Base-by-base conservation (phyloP, 2,329 filamentous ascomycete species). In the Trichophyton verrucosum region DNA sequence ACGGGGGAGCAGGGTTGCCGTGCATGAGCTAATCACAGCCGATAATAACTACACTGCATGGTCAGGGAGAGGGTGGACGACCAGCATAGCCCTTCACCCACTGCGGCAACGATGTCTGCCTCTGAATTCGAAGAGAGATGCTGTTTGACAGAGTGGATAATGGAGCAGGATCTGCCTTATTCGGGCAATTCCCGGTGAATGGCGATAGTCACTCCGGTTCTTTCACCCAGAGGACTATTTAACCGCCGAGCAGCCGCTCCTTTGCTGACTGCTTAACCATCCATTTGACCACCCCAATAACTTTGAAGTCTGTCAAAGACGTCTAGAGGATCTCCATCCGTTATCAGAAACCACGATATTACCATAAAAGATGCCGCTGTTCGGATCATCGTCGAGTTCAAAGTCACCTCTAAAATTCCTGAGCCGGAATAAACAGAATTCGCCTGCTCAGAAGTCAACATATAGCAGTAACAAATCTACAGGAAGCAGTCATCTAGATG, bases 401-500 rank as follows among this genome's bases (percentile, higher is more conserved):
- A 57, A 24, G 11, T 30, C 55, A 24, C 49, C 56, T 17, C 61
- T 57, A 49, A 40, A 58, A 8, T 61, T 58, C 22, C 20, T 60
- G 2, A 11, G 15, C 30, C 58, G 58, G 15, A 44, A 51, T 22
- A 49, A 40, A 42, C 22, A 46, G 30, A 11, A 7, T 9, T n/a
- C n/a, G 2, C 33, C 42, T 22, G 57, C 27, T 33, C 49, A 11
- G 11, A 27, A 13, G 9, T 13, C 13, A n/a, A 7, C 27, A 13
- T 53, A 22, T 53, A 38, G 33, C 33, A 13, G 13, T 38, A 38
- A 38, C 33, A 38, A 13, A 38, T 38, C 33, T 13, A 38, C 11
- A 13, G 49, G 11, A 36, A 17, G 15, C 49, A 6, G 24, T 33
- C 27, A 68, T 9, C 66, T 66, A 33, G 78, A 79, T 55, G 71